Evolutionary conservation across 805 yeast species (phyloP).

Genomic region (Monosporozyma aerobia): DNA sequence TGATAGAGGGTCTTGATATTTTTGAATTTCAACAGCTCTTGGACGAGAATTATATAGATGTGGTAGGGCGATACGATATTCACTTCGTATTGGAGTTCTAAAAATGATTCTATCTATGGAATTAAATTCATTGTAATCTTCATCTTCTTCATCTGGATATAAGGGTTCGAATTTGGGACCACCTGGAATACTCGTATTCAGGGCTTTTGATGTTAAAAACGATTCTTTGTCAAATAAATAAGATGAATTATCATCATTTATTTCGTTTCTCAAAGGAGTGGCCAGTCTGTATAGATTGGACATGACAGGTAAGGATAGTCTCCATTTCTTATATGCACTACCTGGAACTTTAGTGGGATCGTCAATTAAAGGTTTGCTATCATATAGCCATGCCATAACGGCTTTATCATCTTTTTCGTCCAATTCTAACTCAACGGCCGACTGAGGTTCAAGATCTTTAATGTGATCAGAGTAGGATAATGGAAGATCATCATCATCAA

Average conservation of each 20-base stretch:
- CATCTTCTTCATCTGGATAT: conserved; percentile 55
- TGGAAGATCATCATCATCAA: conserved; percentile 97
- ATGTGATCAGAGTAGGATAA: conserved; percentile 72
- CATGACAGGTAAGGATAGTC: conserved; percentile 51
- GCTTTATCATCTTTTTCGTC: conserved; percentile 53
- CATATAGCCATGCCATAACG: conserved; percentile 72
- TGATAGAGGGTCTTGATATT: conserved; percentile 58
- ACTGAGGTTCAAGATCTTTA: conserved; percentile 61
- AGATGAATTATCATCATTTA: conserved; percentile 47
- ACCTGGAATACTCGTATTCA: conserved; percentile 81
- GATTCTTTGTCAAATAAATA: conserved; percentile 72
- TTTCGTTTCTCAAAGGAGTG: conserved; percentile 58
- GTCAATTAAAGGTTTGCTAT: conserved; percentile 61
- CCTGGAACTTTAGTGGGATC: conserved; percentile 54
- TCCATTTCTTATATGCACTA: conserved; percentile 69
- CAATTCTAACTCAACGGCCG: conserved; percentile 60
- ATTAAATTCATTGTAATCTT: conserved; percentile 85
- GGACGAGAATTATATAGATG: conserved; percentile 73
- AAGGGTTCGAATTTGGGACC: conserved; percentile 95
- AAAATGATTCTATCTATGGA: conserved; percentile 80
- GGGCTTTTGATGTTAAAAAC: conserved; percentile 83
- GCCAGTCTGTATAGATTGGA: conserved; percentile 57
- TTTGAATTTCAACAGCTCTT: conserved; percentile 47
- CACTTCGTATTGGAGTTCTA: conserved; percentile 68
- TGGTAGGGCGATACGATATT: conserved; percentile 81